A percentile compares a stretch with the other conserved stretches of the same genome.
These are phyloP conservation scores for Berberis vulgaris DNA, from an alignment of 164 flowering plant species.

Conservation along the genomic window DNA sequence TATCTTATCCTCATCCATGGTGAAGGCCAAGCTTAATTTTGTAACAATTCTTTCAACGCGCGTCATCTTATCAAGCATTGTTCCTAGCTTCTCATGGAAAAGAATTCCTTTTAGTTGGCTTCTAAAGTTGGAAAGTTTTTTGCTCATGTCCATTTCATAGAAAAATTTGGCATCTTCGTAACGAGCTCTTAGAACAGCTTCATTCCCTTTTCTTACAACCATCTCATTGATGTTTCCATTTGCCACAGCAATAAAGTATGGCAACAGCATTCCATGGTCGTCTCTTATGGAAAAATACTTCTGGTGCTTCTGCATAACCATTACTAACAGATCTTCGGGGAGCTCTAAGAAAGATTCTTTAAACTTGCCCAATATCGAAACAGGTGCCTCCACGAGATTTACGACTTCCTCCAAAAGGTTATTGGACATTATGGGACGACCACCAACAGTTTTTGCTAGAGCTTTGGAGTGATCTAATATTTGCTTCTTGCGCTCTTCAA, in stretches of 20 bases:
- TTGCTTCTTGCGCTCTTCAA: conserved; percentile 68
- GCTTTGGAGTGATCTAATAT: conserved; percentile 44
- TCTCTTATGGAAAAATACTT: conserved; percentile 74
- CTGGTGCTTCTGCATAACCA: conserved; percentile 99
- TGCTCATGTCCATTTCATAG: conserved; percentile 78
- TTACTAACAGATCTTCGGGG: conserved; percentile 73
- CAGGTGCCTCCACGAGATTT: conserved; percentile 93
- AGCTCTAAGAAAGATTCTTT: conserved; percentile 78
- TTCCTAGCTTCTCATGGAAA: conserved; percentile 93
- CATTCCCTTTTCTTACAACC: conserved; percentile 86
- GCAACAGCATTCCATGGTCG: conserved; percentile 53
- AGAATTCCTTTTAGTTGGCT: conserved; percentile 75
- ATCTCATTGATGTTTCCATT: conserved; percentile 73
- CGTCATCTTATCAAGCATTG: conserved; percentile 80
- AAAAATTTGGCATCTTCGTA: conserved; percentile 98
- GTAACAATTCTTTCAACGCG: conserved; percentile 51
- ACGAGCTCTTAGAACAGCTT: conserved; percentile 99
- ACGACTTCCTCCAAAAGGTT: conserved; percentile 82
- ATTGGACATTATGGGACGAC: conserved; percentile 34
- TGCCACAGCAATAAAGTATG: conserved; percentile 90
- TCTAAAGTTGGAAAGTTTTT: conserved; percentile 56
- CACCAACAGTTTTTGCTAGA: conserved; percentile 61
- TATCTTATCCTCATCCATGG: conserved; percentile 31
- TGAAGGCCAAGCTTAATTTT: conserved; percentile 44
- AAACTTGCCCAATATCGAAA: conserved; percentile 78